phyloP scores from a whole-genome alignment of 192 early-diverging fungal genomes.

The Backusella mclennaniae region DNA sequence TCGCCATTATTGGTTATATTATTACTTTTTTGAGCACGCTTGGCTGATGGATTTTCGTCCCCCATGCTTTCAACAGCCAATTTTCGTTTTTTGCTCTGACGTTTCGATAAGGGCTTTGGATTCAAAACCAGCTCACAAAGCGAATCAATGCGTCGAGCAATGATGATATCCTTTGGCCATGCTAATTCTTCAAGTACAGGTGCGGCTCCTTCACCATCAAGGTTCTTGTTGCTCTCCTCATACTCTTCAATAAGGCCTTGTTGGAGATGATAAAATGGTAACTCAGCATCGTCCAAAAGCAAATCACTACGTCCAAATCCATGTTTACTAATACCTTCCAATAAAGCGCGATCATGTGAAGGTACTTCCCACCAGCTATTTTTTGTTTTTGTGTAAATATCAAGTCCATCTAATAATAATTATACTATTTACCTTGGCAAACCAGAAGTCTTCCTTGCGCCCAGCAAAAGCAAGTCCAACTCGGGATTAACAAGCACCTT shows the following conservation, averaged over 20 bases:
- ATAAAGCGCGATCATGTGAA: slow-evolving; percentile 63
- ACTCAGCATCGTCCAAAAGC: slow-evolving; percentile 56
- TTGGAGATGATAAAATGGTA: slow-evolving; percentile 49
- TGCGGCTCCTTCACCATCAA: slow-evolving; percentile 11
- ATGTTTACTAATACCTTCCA: slow-evolving; percentile 69
- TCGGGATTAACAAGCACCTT: slow-evolving; percentile 57
- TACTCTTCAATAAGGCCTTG: slow-evolving; percentile 20
- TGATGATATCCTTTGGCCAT: slow-evolving; percentile 55
- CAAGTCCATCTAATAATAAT: background rate
- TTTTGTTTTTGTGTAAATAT: too few species aligned
- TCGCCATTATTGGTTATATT: background rate
- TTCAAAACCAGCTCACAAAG: slow-evolving; percentile 50
- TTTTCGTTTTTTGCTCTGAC: slow-evolving; percentile 29
- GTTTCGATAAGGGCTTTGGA: slow-evolving; percentile 48
- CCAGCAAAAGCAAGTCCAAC: slow-evolving; percentile 42
- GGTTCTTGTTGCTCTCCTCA: background rate
- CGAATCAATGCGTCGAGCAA: slow-evolving; percentile 51
- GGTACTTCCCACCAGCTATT: slow-evolving; percentile 73
- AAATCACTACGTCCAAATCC: slow-evolving; percentile 68
- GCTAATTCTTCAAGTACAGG: slow-evolving; percentile 32
- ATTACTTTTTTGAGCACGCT: background rate
- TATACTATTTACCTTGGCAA: slow-evolving; percentile 38
- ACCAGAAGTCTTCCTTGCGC: slow-evolving; percentile 50
- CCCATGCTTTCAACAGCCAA: background rate
- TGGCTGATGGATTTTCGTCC: background rate